A percentile compares a stretch with the other conserved stretches of the same genome.
phyloP scores from a whole-genome alignment of 148 eudicot genomes.

The Vaccinium myrtillus region DNA sequence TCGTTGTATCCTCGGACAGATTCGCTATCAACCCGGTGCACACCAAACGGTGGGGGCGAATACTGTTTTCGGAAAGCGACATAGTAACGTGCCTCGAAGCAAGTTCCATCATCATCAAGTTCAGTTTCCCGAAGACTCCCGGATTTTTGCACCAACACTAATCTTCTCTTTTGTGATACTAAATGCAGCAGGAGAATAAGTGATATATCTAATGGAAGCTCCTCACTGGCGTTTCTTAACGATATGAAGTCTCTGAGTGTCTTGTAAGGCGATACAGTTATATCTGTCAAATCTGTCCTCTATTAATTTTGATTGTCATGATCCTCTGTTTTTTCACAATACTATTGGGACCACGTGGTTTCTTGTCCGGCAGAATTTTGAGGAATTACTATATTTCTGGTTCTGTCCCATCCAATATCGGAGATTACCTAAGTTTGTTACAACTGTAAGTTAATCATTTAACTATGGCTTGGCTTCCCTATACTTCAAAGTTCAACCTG shows the following conservation, averaged over 20 bases:
- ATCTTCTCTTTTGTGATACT: not conserved
- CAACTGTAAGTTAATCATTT: slow-evolving; percentile 55
- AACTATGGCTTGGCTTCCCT: not conserved
- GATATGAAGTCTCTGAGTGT: slow-evolving; percentile 44
- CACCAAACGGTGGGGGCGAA: too few relatives aligned
- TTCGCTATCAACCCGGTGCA: too few relatives aligned
- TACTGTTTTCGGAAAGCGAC: too few relatives aligned
- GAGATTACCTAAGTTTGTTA: slow-evolving; percentile 39
- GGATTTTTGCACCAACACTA: too few relatives aligned
- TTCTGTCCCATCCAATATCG: slow-evolving; percentile 56
- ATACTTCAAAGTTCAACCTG: not conserved
- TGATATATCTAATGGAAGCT: slow-evolving; percentile 64
- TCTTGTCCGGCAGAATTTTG: slow-evolving; percentile 47
- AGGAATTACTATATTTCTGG: slow-evolving; percentile 73
- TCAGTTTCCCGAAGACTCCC: too few relatives aligned
- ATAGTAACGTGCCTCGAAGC: too few relatives aligned
- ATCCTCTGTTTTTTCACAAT: not conserved
- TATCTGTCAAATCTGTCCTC: not conserved
- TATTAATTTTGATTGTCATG: not conserved
- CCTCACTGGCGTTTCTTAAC: slow-evolving; percentile 51
- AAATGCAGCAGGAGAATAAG: slow-evolving; percentile 55
- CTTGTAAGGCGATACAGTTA: slow-evolving; percentile 44
- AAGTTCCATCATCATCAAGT: too few relatives aligned
- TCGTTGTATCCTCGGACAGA: too few relatives aligned
- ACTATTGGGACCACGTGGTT: not conserved